These are phyloP conservation scores for Rosa rugosa DNA, from an alignment of 306 rosid genomes.

Conservation along the genomic window DNA sequence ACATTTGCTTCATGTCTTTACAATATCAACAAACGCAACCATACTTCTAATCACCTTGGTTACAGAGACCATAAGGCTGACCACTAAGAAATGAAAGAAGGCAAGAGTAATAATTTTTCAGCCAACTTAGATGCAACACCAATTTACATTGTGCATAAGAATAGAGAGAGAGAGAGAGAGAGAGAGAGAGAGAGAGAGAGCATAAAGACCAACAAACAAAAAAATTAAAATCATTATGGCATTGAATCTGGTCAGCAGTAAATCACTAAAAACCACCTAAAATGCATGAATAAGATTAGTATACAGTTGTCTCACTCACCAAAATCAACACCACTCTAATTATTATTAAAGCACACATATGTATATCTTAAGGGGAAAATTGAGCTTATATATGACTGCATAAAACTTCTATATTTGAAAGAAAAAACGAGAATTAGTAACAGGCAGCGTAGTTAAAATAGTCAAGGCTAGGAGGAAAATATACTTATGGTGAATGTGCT, in stretches of 20 bases:
- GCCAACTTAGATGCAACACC: not conserved
- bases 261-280: not conserved
- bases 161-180: not conserved
- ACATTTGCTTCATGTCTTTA: not conserved
- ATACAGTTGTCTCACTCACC: not conserved
- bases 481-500: slow-evolving; percentile 98
- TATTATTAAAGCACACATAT: not conserved
- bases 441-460: slow-evolving; percentile 21
- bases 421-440: not conserved
- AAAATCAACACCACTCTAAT: not conserved
- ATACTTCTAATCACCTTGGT: not conserved
- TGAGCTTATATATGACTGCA: not conserved
- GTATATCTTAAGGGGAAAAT: not conserved
- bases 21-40: not conserved
- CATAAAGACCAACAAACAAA: not conserved
- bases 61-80: not conserved
- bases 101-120: not conserved
- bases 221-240: not conserved
- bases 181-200: not conserved
- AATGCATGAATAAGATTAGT: not conserved
- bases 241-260: not conserved
- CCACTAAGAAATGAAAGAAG: not conserved
- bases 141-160: not conserved
- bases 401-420: not conserved
- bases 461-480: slow-evolving; percentile 19